phyloP scores from a whole-genome alignment of 2,329 filamentous ascomycete genomes.

The Penicillium sp. region DNA sequence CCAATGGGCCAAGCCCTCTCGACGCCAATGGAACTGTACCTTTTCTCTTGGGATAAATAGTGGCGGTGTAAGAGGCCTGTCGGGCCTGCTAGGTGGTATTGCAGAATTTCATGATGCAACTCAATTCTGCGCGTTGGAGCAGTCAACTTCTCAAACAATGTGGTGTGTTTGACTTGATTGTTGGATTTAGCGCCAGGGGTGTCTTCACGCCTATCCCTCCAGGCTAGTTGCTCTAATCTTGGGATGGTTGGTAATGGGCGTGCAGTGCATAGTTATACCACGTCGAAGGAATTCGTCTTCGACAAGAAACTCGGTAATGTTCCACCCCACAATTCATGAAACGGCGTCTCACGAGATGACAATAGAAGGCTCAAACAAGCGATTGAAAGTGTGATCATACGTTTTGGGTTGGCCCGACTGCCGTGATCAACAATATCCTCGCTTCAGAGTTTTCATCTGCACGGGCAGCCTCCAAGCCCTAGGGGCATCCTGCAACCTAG shows the following conservation, averaged over 20 bases:
- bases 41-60: constrained; percentile 36
- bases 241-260: constrained; percentile 34
- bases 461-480: too few relatives aligned
- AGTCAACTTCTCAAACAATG: constrained; percentile 17
- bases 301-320: constrained; percentile 15
- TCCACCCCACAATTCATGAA: constrained; percentile 10
- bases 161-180: constrained; percentile 24
- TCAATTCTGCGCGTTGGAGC: constrained; percentile 24
- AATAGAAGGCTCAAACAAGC: constrained; percentile 6
- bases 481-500: too few relatives aligned
- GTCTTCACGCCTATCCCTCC: background rate
- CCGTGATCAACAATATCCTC: constrained; percentile 11
- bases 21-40: constrained; percentile 13
- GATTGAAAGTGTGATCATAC: constrained; percentile 14
- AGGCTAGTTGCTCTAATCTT: constrained; percentile 42
- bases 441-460: constrained; percentile 14
- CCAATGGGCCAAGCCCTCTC: constrained; percentile 2
- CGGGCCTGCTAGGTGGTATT: constrained; percentile 39
- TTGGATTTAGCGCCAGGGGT: constrained; percentile 22
- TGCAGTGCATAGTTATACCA: constrained; percentile 34
- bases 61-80: constrained; percentile 42
- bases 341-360: constrained; percentile 15
- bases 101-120: constrained; percentile 32
- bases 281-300: constrained; percentile 28
- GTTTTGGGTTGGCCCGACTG: constrained; percentile 6